phyloP scores from a whole-genome alignment of 352 stramenopile genomes.

The Pythium biforme region DNA sequence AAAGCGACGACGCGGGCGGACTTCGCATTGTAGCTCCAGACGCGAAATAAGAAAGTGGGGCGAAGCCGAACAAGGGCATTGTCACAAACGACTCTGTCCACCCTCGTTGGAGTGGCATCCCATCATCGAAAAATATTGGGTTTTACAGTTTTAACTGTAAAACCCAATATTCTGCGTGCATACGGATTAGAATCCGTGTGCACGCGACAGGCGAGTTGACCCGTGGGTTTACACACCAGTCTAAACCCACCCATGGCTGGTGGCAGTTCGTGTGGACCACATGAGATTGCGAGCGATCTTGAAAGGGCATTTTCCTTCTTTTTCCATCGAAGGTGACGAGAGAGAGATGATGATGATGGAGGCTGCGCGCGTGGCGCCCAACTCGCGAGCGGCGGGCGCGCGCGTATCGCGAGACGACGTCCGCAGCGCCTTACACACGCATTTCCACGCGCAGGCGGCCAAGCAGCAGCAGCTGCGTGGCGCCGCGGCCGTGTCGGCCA shows the following conservation, averaged over 20 bases:
- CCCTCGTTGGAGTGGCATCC: not conserved
- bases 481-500: not conserved
- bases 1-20: no score
- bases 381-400: conserved; percentile 5
- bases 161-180: no score
- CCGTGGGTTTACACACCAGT: not conserved
- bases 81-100: not conserved
- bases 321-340: no score
- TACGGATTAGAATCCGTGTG: not conserved
- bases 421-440: conserved; percentile 60
- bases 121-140: not conserved
- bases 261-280: not conserved
- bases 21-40: not conserved
- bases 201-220: not conserved
- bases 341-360: no score
- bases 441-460: conserved; percentile 45
- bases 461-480: conserved; percentile 27
- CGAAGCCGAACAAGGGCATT: not conserved
- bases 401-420: conserved; percentile 59
- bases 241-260: not conserved
- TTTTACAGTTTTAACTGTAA: no score
- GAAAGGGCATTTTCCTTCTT: not conserved
- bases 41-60: not conserved
- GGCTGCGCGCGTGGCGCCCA: not conserved
- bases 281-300: conserved; percentile 3